These are phyloP conservation scores for Kernera saxatilis DNA, from an alignment of 345 rosid species.

Conservation along the genomic window DNA sequence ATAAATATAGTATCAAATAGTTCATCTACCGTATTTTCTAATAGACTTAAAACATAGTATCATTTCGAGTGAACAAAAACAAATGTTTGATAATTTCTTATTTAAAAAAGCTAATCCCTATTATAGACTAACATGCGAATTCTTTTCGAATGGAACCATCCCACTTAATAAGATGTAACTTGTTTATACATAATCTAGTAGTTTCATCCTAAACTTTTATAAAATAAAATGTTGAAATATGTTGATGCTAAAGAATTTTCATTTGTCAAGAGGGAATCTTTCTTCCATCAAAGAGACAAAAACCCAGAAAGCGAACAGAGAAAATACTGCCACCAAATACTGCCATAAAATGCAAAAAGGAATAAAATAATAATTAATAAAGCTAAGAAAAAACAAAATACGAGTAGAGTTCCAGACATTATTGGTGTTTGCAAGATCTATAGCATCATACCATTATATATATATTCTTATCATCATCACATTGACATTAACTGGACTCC, in stretches of 20 bases:
- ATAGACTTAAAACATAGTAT: too few relatives aligned
- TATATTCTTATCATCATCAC: slow-evolving; percentile 20
- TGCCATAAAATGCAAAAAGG: slow-evolving; percentile 33
- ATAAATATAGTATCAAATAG: too few relatives aligned
- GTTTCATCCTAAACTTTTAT: background rate
- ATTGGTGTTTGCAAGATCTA: slow-evolving; percentile 41
- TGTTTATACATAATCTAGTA: slow-evolving; percentile 6
- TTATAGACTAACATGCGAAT: too few relatives aligned
- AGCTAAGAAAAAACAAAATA: slow-evolving; percentile 21
- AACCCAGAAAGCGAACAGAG: slow-evolving; percentile 33
- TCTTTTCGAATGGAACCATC: too few relatives aligned
- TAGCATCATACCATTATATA: slow-evolving; percentile 15
- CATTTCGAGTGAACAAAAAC: too few relatives aligned
- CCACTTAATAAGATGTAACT: too few relatives aligned
- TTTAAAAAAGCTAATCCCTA: too few relatives aligned
- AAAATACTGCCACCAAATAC: slow-evolving; percentile 29
- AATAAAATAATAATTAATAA: slow-evolving; percentile 24
- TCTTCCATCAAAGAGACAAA: slow-evolving; percentile 39
- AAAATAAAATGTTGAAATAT: background rate
- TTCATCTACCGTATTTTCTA: too few relatives aligned
- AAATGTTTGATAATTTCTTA: too few relatives aligned
- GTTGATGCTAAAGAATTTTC: slow-evolving; percentile 12
- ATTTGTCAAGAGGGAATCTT: slow-evolving; percentile 51
- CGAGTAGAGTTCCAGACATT: slow-evolving; percentile 30
- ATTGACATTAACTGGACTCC: slow-evolving; percentile 27